Evolutionary conservation across 306 rosid species (phyloP).

Genomic region (Sindora glabra): DNA sequence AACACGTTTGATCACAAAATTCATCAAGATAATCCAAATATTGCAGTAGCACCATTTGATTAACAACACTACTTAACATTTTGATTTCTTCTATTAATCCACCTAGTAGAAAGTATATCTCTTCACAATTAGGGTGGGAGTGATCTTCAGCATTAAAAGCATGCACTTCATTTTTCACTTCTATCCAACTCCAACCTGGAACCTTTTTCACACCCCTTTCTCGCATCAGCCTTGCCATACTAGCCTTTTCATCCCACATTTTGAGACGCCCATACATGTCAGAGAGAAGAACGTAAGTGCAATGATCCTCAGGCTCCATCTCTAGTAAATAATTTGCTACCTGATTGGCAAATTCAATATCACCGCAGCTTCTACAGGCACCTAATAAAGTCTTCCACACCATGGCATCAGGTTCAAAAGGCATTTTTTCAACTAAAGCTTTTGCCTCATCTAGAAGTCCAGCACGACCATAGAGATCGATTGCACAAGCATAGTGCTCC

Average conservation of each 20-base stretch:
- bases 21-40: background rate
- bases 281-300: slow-evolving; percentile 64
- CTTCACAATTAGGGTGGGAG: slow-evolving; percentile 38
- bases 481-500: slow-evolving; percentile 87
- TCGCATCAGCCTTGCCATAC: slow-evolving; percentile 63
- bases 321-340: slow-evolving; percentile 52
- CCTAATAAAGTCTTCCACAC: slow-evolving; percentile 70
- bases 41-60: slow-evolving; percentile 7
- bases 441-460: slow-evolving; percentile 57
- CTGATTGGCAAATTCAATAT: slow-evolving; percentile 63
- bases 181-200: slow-evolving; percentile 92
- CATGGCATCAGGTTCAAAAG: slow-evolving; percentile 61
- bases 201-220: slow-evolving; percentile 70
- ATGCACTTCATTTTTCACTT: slow-evolving; percentile 54
- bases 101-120: slow-evolving; percentile 38
- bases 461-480: slow-evolving; percentile 67
- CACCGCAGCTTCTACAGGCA: slow-evolving; percentile 67
- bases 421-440: slow-evolving; percentile 59
- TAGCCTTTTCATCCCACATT: slow-evolving; percentile 67
- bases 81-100: slow-evolving; percentile 40
- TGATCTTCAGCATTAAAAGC: slow-evolving; percentile 81
- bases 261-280: slow-evolving; percentile 58
- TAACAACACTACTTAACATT: slow-evolving; percentile 10
- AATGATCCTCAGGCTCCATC: slow-evolving; percentile 76
- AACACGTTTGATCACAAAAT: background rate